phyloP scores from a whole-genome alignment of 371 early-diverging fungal genomes.

The Actinomortierella ambigua region DNA sequence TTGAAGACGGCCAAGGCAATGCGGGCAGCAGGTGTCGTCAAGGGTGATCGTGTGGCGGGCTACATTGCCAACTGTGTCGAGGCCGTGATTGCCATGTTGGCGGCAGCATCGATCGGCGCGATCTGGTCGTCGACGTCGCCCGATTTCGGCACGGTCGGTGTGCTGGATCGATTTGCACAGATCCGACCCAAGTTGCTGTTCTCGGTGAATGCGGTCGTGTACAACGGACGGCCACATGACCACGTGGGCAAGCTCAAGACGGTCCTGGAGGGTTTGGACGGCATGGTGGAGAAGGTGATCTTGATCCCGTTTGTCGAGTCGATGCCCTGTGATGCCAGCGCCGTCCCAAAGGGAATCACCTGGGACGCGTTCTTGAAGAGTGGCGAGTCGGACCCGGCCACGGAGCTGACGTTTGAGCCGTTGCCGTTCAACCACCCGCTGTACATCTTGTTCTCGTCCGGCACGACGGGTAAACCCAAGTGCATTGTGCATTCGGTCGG shows the following conservation, averaged over 20 bases:
- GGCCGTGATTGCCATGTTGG: slow-evolving; percentile 90
- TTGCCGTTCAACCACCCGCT: slow-evolving; percentile 94
- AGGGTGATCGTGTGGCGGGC: slow-evolving; percentile 92
- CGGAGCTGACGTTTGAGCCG: slow-evolving; percentile 72
- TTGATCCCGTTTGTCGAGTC: slow-evolving; percentile 72
- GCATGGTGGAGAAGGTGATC: slow-evolving; percentile 71
- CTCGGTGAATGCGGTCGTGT: slow-evolving; percentile 85
- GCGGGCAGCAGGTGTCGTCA: slow-evolving; percentile 67
- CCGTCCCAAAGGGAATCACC: slow-evolving; percentile 50
- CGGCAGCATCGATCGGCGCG: slow-evolving; percentile 93
- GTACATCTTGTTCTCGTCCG: slow-evolving; percentile 96
- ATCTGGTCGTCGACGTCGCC: slow-evolving; percentile 96
- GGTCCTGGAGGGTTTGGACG: slow-evolving; percentile 64
- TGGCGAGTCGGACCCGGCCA: slow-evolving; percentile 21
- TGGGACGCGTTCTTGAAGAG: slow-evolving; percentile 56
- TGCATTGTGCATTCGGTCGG: slow-evolving; percentile 98
- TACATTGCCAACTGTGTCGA: slow-evolving; percentile 93
- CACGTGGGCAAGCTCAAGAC: slow-evolving; percentile 79
- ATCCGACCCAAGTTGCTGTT: slow-evolving; percentile 94
- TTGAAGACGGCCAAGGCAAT: slow-evolving; percentile 76
- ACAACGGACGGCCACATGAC: slow-evolving; percentile 87
- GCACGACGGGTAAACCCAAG: slow-evolving; percentile 97
- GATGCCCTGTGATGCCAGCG: slow-evolving; percentile 43
- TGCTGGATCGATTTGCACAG: slow-evolving; percentile 94
- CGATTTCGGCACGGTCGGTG: slow-evolving; percentile 94